phyloP scores from a whole-genome alignment of 805 yeast species.

The Metschnikowia noctiluminum region DNA sequence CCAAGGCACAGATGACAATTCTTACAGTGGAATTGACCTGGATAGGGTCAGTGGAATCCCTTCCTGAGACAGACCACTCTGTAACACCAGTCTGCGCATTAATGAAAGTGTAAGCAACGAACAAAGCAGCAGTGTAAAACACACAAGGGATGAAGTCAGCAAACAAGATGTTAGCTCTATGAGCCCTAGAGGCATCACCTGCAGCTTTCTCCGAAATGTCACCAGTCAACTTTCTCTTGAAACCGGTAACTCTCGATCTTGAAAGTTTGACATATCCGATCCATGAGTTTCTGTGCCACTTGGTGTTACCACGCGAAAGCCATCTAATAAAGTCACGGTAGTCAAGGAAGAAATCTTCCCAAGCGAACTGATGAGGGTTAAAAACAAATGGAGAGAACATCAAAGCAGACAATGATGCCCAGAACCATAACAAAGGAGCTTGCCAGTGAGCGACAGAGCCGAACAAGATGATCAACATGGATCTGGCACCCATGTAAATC shows the following conservation, averaged over 20 bases:
- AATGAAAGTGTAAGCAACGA: conserved; percentile 74
- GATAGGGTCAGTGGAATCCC: conserved; percentile 33
- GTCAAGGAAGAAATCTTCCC: conserved; percentile 67
- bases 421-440: conserved; percentile 57
- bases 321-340: conserved; percentile 53
- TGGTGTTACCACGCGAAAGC: conserved; percentile 81
- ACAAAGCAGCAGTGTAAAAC: conserved; percentile 65
- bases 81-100: conserved; percentile 85
- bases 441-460: conserved; percentile 65
- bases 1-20: conserved; percentile 76
- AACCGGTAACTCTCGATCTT: conserved; percentile 90
- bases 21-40: conserved; percentile 69
- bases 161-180: conserved; percentile 69
- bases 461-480: conserved; percentile 60
- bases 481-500: conserved; percentile 81
- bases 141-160: conserved; percentile 78
- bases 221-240: conserved; percentile 67
- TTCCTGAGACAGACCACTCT: conserved; percentile 28
- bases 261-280: conserved; percentile 76
- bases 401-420: conserved; percentile 66
- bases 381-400: conserved; percentile 69
- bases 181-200: conserved; percentile 72
- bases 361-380: conserved; percentile 75
- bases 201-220: conserved; percentile 67
- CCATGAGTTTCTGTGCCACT: conserved; percentile 89